phyloP scores from a whole-genome alignment of 108 stramenopile species.

The Chaetoceros muelleri region DNA sequence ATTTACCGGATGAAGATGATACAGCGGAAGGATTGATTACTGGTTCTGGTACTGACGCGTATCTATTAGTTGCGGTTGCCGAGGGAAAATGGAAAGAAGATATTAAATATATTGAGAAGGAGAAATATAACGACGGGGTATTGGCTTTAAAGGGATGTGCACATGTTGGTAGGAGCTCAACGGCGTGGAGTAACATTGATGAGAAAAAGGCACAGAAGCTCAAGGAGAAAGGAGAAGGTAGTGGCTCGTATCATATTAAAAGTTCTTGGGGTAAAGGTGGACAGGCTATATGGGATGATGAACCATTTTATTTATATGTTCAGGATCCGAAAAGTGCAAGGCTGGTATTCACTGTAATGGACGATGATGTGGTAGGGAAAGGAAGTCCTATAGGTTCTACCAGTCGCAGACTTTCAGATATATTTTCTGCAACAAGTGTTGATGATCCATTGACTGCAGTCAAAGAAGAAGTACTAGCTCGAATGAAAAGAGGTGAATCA shows the following conservation, averaged over 20 bases:
- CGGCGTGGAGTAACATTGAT: slow-evolving; percentile 72
- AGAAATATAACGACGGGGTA: slow-evolving; percentile 64
- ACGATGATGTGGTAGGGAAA: slow-evolving; percentile 60
- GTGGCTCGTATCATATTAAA: slow-evolving; percentile 60
- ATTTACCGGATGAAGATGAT: slow-evolving; percentile 66
- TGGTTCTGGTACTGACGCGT: slow-evolving; percentile 65
- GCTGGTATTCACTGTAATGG: slow-evolving; percentile 62
- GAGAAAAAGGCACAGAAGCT: slow-evolving; percentile 31
- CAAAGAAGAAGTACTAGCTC: slow-evolving; percentile 32
- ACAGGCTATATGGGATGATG: slow-evolving; percentile 59
- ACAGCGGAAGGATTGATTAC: slow-evolving; percentile 42
- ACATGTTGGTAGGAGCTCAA: slow-evolving; percentile 54
- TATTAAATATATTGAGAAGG: slow-evolving; percentile 51
- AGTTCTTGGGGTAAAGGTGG: slow-evolving; percentile 51
- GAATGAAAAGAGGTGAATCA: slow-evolving; percentile 30
- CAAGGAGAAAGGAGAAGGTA: slow-evolving; percentile 30
- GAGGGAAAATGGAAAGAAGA: slow-evolving; percentile 75
- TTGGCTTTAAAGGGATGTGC: slow-evolving; percentile 62
- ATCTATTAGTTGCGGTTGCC: slow-evolving; percentile 41
- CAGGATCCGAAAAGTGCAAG: slow-evolving; percentile 53
- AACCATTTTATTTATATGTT: slow-evolving; percentile 72
- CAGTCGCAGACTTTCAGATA: slow-evolving; percentile 27
- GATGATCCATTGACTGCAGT: slow-evolving; percentile 28
- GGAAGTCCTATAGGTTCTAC: slow-evolving; percentile 50
- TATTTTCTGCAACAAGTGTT: slow-evolving; percentile 32